Evolutionary conservation across 1,139 yeast genomes (phyloP), one percentile per base, ranked within the genome.

Genomic region (Suhomyces bribrorum): DNA sequence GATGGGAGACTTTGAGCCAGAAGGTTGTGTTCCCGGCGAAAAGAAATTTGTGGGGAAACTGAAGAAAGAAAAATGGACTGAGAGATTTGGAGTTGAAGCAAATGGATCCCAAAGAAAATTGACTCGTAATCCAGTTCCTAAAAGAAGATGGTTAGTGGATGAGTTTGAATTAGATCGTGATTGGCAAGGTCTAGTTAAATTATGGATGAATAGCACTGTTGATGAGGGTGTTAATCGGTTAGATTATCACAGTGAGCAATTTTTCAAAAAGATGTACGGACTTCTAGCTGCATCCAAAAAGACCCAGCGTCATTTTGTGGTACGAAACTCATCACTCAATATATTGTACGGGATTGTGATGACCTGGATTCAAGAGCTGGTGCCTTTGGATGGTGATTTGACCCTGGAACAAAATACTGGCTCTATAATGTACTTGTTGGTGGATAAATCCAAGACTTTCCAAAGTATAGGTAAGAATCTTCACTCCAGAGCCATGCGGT

Each of bases 141-240:
- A 65, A 42, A 63, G 80, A 44, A 56, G 73, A 41, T 81, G 86
- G 86, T 64, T 81, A 31, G 86, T 80, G 14, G 86, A 81, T 48
- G 78, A 72, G 44, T 75, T 79, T 53, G 72, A 75, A 43, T 52
- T 73, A 29, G 63, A 63, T 12, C 62, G 84, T 31, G 86, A 81
- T 52, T 69, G 79, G 68, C 56, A 67, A 9, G 73, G 79, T 16
- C 61, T 81, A 28, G 62, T 70, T 14, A 64, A 66, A 17, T 58
- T 81, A 36, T 58, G 72, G 60, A 64, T 61, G 33, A 62, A 59
- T 34, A 69, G 62, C 41, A 50, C 52, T 26, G 46, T 44, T 23
- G 57, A 55, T 14, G 25, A 47, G 27, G 30, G 38, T 44, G 31
- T 47, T 8, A 36, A 38, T 18, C 49, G 46, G 25, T 46, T 62